Conservation (phyloP, 1,284 basidiomycete species). For the Puccinia horiana region DNA sequence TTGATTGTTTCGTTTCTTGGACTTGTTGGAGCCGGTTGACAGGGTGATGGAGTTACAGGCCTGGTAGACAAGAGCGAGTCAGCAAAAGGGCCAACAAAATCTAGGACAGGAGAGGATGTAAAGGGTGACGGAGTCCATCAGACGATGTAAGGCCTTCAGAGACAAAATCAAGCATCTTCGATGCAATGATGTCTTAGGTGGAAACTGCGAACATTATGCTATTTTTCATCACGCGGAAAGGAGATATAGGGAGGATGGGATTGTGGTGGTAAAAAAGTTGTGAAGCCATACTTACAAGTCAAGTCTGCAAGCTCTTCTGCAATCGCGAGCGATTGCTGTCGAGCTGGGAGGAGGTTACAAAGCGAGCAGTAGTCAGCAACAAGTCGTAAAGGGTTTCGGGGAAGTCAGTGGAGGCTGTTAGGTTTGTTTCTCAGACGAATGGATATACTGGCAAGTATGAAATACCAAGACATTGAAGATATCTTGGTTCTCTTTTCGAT, state of each 20-base stretch:
- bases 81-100: no score
- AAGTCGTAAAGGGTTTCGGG: no score
- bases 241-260: neutral
- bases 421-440: slow-evolving; percentile 31
- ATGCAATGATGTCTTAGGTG: slow-evolving; percentile 28
- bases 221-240: slow-evolving; percentile 24
- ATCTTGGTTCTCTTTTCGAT: slow-evolving; percentile 44
- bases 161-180: neutral
- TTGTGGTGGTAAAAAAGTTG: neutral
- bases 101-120: no score
- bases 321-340: no score
- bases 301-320: neutral
- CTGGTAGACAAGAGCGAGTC: no score
- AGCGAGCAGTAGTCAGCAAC: no score
- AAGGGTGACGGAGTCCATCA: slow-evolving; percentile 20
- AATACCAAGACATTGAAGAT: slow-evolving; percentile 47
- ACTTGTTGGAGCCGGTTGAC: no score
- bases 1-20: no score
- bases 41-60: no score
- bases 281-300: no score
- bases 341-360: neutral
- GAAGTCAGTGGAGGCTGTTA: neutral
- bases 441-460: slow-evolving; percentile 50
- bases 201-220: slow-evolving; percentile 48
- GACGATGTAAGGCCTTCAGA: slow-evolving; percentile 41